Evolutionary conservation across 176 grass and related monocot species (phyloP), one percentile per base, ranked within the genome.

Genomic region (Aegilops longissima): DNA sequence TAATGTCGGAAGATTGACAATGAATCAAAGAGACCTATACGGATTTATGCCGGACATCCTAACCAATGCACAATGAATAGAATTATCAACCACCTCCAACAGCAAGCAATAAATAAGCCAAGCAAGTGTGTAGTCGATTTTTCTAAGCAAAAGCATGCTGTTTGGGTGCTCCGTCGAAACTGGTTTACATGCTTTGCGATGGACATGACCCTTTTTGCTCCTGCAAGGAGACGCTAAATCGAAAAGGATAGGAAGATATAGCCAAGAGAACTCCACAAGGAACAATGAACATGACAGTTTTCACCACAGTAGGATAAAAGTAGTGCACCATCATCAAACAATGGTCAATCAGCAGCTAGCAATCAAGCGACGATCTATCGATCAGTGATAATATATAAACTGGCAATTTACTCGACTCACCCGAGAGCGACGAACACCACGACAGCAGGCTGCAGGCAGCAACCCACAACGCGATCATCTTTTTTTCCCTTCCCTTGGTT

Each of bases 391-490:
- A 13, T 45, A 45, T 51, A 52, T 18, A 18, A 54, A 54, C 5
- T 18, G 5, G 52, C 56, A 59, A 59, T 59, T 58, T 20, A 59
- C 18, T 17, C 2, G 5, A 12, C 45, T 59, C 77, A 88, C 86
- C 90, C 10, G 90, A 81, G 64, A 71, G 44, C 51, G 77, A 82
- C 12, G 49, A 81, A 2, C 59, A 84, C 70, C 81, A 39, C 49
- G 81, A 12, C 44, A 87, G 14, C 18, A 91, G 62, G 82, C 30
- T 12, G 82, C 61, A 91, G 38, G 90, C 82, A 2, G 63, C 2
- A 23, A 65, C 25, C 82, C 82, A 88, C 25, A 84, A 0, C 33
- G 47, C 76, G 18, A 34, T 8, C 89, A 33, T 87, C 69, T 44
- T 44, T 3, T 34, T 12, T 31, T 3, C 27, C 13, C 25, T 18